Percentiles rank a stretch among this genome's conserved stretches.
Conservation (phyloP, 2,329 filamentous ascomycete genomes). For the Ophiosphaerella narmari region DNA sequence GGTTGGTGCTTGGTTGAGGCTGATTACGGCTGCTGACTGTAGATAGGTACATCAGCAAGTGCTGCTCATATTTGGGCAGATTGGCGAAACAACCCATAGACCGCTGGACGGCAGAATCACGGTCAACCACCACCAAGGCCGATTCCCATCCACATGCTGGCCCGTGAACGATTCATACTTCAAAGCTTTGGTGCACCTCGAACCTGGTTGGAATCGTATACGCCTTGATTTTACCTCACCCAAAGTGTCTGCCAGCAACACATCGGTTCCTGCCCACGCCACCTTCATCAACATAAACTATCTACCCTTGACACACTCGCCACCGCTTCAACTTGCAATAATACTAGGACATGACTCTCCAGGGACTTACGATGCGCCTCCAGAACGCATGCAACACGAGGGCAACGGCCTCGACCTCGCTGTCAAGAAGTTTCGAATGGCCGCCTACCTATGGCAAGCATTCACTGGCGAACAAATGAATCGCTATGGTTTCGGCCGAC, state of each 20-base stretch:
- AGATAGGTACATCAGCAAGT: slow-evolving; percentile 87
- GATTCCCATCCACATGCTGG: slow-evolving; percentile 82
- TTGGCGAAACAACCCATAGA: slow-evolving; percentile 72
- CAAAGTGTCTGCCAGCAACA: slow-evolving; percentile 72
- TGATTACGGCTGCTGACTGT: slow-evolving; percentile 12
- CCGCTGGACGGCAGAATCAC: slow-evolving; percentile 78
- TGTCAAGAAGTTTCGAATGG: slow-evolving; percentile 89
- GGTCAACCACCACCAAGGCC: slow-evolving; percentile 81
- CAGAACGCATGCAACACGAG: slow-evolving; percentile 74
- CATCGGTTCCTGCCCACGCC: slow-evolving; percentile 72
- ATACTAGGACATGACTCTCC: slow-evolving; percentile 87
- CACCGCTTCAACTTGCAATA: slow-evolving; percentile 87
- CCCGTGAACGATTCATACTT: slow-evolving; percentile 88
- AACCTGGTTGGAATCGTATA: slow-evolving; percentile 85
- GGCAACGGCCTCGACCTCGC: slow-evolving; percentile 82
- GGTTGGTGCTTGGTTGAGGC: slow-evolving; percentile 59
- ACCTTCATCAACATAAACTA: slow-evolving; percentile 85
- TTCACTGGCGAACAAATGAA: slow-evolving; percentile 98
- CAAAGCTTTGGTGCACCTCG: slow-evolving; percentile 88
- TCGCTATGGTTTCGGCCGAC: slow-evolving; percentile 81
- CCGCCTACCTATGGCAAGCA: slow-evolving; percentile 94
- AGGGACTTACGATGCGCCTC: slow-evolving; percentile 80
- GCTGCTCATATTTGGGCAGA: slow-evolving; percentile 77
- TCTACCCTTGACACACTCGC: slow-evolving; percentile 75
- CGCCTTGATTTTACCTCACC: slow-evolving; percentile 87